Conservation (phyloP, 768 basidiomycete genomes). For the Wakefieldia striispora region DNA sequence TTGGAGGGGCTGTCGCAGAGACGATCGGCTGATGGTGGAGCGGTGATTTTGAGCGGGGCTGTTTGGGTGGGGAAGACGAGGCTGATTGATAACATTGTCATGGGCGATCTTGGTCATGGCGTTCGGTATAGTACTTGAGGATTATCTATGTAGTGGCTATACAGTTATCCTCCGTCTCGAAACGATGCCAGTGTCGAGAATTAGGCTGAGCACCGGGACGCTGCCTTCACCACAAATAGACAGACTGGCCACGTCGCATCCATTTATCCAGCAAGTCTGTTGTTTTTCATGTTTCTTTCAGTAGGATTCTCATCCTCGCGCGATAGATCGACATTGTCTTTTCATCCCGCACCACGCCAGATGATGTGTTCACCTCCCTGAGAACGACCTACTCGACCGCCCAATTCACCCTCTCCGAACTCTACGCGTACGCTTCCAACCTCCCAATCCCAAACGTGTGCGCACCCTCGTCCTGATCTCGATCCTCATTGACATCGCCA, state of each 20-base stretch:
- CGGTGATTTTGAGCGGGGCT: slow-evolving; percentile 80
- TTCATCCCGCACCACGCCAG: slow-evolving; percentile 41
- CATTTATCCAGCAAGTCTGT: slow-evolving; percentile 54
- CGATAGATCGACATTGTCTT: slow-evolving; percentile 63
- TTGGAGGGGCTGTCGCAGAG: slow-evolving; percentile 37
- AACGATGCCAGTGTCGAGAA: slow-evolving; percentile 6
- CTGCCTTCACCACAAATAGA: slow-evolving; percentile 31
- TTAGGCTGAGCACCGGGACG: slow-evolving; percentile 19
- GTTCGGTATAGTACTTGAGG: slow-evolving; percentile 5
- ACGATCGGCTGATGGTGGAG: slow-evolving; percentile 26
- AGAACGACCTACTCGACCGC: slow-evolving; percentile 46
- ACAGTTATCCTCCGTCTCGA: background rate
- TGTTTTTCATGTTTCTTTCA: background rate
- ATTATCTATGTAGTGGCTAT: slow-evolving; percentile 14
- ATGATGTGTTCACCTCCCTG: slow-evolving; percentile 40
- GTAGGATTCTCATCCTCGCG: slow-evolving; percentile 3
- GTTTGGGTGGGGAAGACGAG: slow-evolving; percentile 84
- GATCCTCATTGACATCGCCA: background rate
- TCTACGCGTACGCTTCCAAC: slow-evolving; percentile 39
- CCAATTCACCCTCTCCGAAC: slow-evolving; percentile 41
- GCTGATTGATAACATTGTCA: slow-evolving; percentile 88
- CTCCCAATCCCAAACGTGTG: slow-evolving; percentile 13
- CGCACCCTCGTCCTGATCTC: background rate
- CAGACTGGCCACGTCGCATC: slow-evolving; percentile 40
- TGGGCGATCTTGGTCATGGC: slow-evolving; percentile 46